phyloP scores from a whole-genome alignment of 2,329 filamentous ascomycete genomes.

The Epichloe gansuensis region DNA sequence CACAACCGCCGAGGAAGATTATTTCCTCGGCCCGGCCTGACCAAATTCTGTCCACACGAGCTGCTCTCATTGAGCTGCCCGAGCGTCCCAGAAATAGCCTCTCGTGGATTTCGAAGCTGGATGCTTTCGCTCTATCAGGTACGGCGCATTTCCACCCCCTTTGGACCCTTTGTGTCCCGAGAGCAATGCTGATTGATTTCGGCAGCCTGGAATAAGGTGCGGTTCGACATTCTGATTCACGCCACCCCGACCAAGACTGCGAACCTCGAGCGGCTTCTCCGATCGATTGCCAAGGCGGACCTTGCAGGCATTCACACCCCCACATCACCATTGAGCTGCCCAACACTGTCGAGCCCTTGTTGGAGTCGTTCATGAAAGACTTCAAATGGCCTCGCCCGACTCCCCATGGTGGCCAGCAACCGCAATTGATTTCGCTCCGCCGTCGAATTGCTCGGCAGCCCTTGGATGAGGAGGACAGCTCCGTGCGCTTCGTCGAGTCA shows the following conservation, averaged over 20 bases:
- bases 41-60: conserved; percentile 37
- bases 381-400: conserved; percentile 55
- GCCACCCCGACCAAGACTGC: conserved; percentile 59
- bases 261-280: conserved; percentile 62
- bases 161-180: not conserved
- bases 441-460: conserved; percentile 55
- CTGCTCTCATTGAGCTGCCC: conserved; percentile 67
- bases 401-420: conserved; percentile 25
- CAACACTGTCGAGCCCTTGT: conserved; percentile 50
- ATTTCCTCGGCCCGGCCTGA: conserved; percentile 51
- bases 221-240: conserved; percentile 74
- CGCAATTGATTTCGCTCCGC: conserved; percentile 54
- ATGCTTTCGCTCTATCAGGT: conserved; percentile 58
- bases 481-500: conserved; percentile 67
- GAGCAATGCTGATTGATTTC: conserved; percentile 5
- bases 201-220: conserved; percentile 63
- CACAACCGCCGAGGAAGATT: conserved; percentile 51
- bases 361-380: conserved; percentile 47
- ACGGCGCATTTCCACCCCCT: conserved; percentile 9
- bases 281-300: conserved; percentile 64
- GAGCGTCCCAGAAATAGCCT: conserved; percentile 48
- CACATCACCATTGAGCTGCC: conserved; percentile 80
- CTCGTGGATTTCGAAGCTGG: conserved; percentile 67
- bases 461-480: conserved; percentile 56
- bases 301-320: conserved; percentile 59